These are phyloP conservation scores for Quercus parvula DNA, from an alignment of 306 rosid species.

Conservation along the genomic window DNA sequence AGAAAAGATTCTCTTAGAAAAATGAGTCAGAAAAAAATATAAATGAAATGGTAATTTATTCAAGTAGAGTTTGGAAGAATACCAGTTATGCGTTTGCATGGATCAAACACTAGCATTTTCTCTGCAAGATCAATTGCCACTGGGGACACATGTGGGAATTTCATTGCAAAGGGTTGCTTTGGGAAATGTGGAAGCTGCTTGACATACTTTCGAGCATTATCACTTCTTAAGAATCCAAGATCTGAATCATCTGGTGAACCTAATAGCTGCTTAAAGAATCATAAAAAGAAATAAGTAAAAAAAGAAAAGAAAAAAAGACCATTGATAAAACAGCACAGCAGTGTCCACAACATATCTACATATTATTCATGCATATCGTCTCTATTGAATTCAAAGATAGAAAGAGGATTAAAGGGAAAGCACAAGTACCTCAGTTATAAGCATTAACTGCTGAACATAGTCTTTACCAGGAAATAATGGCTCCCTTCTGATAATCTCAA, in stretches of 20 bases:
- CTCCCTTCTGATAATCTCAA: slow-evolving; percentile 63
- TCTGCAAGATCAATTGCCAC: slow-evolving; percentile 88
- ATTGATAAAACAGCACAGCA: neutral
- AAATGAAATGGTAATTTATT: neutral
- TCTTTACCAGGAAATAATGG: slow-evolving; percentile 73
- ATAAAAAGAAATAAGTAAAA: neutral
- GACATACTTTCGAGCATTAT: slow-evolving; percentile 86
- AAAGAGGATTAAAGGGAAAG: slow-evolving; percentile 3
- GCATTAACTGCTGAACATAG: slow-evolving; percentile 62
- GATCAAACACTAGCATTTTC: slow-evolving; percentile 89
- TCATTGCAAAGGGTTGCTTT: slow-evolving; percentile 57
- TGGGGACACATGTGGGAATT: slow-evolving; percentile 65
- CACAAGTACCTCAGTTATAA: slow-evolving; percentile 56
- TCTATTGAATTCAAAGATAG: neutral
- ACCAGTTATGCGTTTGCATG: slow-evolving; percentile 89
- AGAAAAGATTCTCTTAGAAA: slow-evolving; percentile 6
- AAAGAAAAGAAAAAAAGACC: neutral
- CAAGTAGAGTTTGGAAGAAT: slow-evolving; percentile 21
- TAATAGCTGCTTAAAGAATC: slow-evolving; percentile 48
- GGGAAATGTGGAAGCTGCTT: slow-evolving; percentile 79
- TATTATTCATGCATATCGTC: neutral
- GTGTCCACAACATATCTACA: too few relatives aligned
- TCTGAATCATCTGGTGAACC: slow-evolving; percentile 91
- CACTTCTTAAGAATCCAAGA: slow-evolving; percentile 93
- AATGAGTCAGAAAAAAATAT: neutral